Evolutionary conservation across 2,329 filamentous ascomycete genomes (phyloP), one percentile per base, ranked within the genome.

Genomic region (Torrubiella hemipterigena): DNA sequence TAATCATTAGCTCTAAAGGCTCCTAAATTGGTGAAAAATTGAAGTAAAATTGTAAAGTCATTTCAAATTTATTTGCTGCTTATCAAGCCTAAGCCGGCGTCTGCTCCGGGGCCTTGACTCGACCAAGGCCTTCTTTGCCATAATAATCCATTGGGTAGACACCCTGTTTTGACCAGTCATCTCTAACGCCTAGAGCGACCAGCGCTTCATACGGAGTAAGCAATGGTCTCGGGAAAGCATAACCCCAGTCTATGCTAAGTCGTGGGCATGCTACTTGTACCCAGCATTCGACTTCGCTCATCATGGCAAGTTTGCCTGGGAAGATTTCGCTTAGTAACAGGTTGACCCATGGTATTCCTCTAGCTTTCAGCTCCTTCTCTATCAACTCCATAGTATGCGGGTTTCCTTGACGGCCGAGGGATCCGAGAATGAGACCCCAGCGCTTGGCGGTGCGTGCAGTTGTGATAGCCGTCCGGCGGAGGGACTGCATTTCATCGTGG

Each of bases 61-160:
- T 27, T 14, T 24, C 27, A 14, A 11, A 12, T 32, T 30, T 17
- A 25, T 2, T 14, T 17, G n/a, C 4, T 24, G 14, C 21, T 16
- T 11, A 47, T 32, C 38, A 40, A 5, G 43, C 42, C 1, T 32
- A 31, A 8, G 37, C 41, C 11, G n/a, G n/a, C n/a, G n/a, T n/a
- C n/a, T n/a, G n/a, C n/a, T n/a, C n/a, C n/a, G n/a, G n/a, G 5
- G 64, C 57, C 49, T 67, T 86, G 19, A 81, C 87, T 52, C 91
- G 74, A 2, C 89, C 91, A 33, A 98, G 50, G 0, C 91, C 91
- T 27, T 95, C 84, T 52, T 81, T 89, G 1, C 79, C 87, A 58
- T 98, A 98, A 51, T 93, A 98, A 54, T 98, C 87, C 91, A 98
- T 98, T 0, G 87, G 89, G 59, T 98, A 98, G 11, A 85, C 68